Evolutionary conservation across 495 filamentous ascomycete genomes (phyloP).

Genomic region (Pyrenula massariospora): DNA sequence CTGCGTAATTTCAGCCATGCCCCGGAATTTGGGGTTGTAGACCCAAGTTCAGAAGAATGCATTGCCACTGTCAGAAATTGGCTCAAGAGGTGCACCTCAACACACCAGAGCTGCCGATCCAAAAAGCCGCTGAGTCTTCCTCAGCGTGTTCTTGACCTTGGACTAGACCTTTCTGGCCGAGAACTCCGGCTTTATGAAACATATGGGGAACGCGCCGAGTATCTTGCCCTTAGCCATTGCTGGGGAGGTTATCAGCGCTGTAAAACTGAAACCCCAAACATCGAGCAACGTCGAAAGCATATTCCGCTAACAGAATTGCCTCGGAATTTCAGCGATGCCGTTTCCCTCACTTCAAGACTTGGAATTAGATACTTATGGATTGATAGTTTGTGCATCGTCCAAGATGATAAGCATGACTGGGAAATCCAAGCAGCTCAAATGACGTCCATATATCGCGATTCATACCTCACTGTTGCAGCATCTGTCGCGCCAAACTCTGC

Average conservation of each 20-base stretch:
- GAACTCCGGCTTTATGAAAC: background rate
- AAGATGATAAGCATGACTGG: conserved; percentile 1
- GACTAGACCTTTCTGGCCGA: background rate
- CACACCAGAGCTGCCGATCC: background rate
- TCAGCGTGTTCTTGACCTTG: background rate
- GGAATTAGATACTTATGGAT: conserved; percentile 3
- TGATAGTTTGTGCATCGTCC: conserved; percentile 4
- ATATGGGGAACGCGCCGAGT: background rate
- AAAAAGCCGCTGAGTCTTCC: background rate
- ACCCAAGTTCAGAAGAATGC: background rate
- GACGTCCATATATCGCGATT: conserved; percentile 1
- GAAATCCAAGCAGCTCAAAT: conserved; percentile 1
- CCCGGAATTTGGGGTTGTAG: background rate
- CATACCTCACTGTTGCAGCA: conserved; percentile 2
- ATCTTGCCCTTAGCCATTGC: background rate
- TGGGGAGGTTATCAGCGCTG: background rate
- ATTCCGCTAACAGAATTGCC: background rate
- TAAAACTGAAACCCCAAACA: background rate
- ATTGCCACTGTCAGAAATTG: background rate
- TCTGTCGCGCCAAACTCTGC: conserved; percentile 1
- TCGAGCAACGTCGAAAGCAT: background rate
- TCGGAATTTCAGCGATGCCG: background rate
- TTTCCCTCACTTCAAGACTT: background rate
- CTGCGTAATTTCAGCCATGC: background rate
- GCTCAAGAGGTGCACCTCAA: background rate